These are phyloP conservation scores for Sarcocystis neurona DNA, from an alignment of 169 alveolate genomes.

Conservation along the genomic window DNA sequence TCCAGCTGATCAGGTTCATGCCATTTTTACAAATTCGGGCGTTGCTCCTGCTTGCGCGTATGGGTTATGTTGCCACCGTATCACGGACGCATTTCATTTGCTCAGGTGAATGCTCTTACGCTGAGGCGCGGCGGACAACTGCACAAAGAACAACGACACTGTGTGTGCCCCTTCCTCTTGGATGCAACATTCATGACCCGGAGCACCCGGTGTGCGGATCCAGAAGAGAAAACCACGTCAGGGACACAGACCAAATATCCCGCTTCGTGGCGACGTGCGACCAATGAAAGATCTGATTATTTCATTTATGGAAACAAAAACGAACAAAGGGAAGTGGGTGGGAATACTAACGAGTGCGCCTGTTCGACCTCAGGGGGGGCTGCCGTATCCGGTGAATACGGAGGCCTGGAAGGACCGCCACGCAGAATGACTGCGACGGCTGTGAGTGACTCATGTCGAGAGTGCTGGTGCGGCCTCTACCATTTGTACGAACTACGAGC, in stretches of 20 bases:
- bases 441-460: neutral
- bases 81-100: neutral
- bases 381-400: neutral
- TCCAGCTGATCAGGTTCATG: neutral
- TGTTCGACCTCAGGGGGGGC: no score
- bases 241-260: no score
- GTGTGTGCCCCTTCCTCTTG: neutral
- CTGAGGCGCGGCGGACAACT: neutral
- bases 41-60: neutral
- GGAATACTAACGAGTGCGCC: neutral
- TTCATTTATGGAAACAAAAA: no score
- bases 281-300: neutral
- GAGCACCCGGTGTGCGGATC: no score
- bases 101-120: neutral
- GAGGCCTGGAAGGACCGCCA: neutral
- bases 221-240: no score
- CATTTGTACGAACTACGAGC: conserved; percentile 28
- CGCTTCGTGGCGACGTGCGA: no score
- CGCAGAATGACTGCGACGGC: neutral
- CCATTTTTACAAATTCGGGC: neutral
- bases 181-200: no score
- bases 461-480: neutral
- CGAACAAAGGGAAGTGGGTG: neutral
- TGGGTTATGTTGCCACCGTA: neutral
- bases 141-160: neutral